A percentile compares a stretch with the other conserved stretches of the same genome.
Evolutionary conservation across 2,329 filamentous ascomycete species (phyloP).

Genomic region (Pseudodiploospora longispora): DNA sequence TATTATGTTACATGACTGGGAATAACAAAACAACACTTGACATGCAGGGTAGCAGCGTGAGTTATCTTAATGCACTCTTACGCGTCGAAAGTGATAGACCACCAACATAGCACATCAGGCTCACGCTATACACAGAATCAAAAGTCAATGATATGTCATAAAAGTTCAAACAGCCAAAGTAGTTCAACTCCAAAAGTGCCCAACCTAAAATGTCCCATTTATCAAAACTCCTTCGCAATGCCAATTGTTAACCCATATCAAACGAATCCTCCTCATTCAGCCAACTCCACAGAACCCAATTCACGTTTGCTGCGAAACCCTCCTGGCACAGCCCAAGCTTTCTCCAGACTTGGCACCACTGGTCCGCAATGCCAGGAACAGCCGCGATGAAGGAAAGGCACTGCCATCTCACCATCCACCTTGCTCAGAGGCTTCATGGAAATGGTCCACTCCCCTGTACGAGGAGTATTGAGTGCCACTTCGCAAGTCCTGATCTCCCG

Average conservation of each 20-base stretch:
- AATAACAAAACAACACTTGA: no score
- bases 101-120: no score
- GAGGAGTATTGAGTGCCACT: not conserved
- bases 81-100: no score
- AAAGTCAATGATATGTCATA: no score
- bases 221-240: constrained; percentile 1
- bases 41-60: no score
- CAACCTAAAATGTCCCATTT: not conserved
- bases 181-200: no score
- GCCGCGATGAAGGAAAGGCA: constrained; percentile 40
- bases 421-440: constrained; percentile 17
- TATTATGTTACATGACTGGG: no score
- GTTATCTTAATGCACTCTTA: no score
- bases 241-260: not conserved
- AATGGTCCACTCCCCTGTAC: not conserved
- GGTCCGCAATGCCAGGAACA: constrained; percentile 45
- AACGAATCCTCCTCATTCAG: not conserved
- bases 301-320: constrained; percentile 10
- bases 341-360: not conserved
- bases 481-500: constrained; percentile 31
- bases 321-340: constrained; percentile 14
- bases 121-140: no score
- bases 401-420: constrained; percentile 25
- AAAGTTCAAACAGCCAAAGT: no score
- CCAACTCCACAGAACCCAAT: not conserved